Evolutionary conservation across 2,329 filamentous ascomycete genomes (phyloP).

Genomic region (Fusarium proliferatum): DNA sequence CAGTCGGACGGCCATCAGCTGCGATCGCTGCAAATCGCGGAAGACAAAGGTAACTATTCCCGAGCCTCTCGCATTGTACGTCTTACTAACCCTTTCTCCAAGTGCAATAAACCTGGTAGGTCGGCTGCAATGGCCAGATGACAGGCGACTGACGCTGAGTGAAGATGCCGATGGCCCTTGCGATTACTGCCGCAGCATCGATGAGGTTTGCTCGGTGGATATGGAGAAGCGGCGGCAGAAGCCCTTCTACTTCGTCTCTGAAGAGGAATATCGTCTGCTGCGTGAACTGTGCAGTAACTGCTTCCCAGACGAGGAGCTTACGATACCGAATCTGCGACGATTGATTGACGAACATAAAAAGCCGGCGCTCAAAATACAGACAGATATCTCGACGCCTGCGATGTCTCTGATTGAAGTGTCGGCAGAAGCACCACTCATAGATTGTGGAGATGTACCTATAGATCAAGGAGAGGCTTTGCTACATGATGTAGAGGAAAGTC

Average conservation of each 20-base stretch:
- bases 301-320: background rate
- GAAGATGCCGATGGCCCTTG: background rate
- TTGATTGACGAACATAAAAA: background rate
- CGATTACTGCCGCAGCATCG: background rate
- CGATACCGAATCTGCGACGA: background rate
- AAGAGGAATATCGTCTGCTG: accelerated
- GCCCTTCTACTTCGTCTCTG: background rate
- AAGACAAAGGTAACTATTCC: background rate
- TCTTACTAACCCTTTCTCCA: background rate
- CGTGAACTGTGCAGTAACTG: background rate
- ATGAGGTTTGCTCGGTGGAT: background rate
- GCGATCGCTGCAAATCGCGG: background rate
- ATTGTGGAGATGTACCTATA: background rate
- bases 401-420: background rate
- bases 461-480: accelerated
- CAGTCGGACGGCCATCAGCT: background rate
- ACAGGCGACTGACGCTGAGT: background rate
- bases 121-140: background rate
- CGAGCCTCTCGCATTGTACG: background rate
- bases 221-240: background rate
- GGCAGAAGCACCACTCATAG: background rate
- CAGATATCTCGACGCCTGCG: accelerated
- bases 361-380: accelerated
- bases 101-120: background rate
- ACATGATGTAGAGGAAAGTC: accelerated